phyloP scores from a whole-genome alignment of 2,329 filamentous ascomycete genomes.

The Stachybotrys chlorohalonatus region DNA sequence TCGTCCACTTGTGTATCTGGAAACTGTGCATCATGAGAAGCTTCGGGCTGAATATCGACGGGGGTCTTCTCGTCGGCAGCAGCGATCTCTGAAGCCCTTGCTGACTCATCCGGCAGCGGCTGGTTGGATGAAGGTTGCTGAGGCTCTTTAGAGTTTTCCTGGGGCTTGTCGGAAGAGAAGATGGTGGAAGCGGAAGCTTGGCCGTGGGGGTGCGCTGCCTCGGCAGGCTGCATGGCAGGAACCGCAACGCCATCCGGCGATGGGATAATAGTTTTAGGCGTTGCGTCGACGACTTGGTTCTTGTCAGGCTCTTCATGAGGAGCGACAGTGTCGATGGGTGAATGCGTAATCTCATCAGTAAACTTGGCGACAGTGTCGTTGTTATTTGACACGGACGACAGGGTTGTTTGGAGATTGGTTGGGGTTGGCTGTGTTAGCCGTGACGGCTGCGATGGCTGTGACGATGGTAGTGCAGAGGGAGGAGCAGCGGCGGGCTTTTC shows the following conservation, averaged over 20 bases:
- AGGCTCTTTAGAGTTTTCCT: neutral
- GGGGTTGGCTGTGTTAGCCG: too few species aligned
- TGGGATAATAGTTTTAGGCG: neutral
- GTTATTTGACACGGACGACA: neutral
- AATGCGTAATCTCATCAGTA: neutral
- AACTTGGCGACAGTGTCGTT: neutral
- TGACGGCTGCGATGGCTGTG: neutral
- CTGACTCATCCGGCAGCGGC: neutral
- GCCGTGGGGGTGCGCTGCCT: neutral
- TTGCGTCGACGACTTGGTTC: neutral
- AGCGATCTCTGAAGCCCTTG: neutral
- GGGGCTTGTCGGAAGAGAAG: neutral
- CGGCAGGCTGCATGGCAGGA: neutral
- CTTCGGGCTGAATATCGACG: too few species aligned
- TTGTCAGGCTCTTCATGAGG: neutral
- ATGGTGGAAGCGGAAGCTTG: neutral
- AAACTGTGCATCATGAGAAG: neutral
- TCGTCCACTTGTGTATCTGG: neutral
- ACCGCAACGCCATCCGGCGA: neutral
- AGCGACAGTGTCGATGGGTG: neutral
- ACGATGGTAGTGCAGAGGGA: slow-evolving; percentile 1
- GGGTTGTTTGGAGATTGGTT: too few species aligned
- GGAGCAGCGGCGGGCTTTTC: slow-evolving; percentile 9
- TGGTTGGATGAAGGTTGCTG: neutral
- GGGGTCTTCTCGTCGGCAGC: neutral